A percentile compares a stretch with the other conserved stretches of the same genome.
These are phyloP conservation scores for Exophiala viscosa DNA, from an alignment of 2,329 filamentous ascomycete genomes.

Conservation along the genomic window DNA sequence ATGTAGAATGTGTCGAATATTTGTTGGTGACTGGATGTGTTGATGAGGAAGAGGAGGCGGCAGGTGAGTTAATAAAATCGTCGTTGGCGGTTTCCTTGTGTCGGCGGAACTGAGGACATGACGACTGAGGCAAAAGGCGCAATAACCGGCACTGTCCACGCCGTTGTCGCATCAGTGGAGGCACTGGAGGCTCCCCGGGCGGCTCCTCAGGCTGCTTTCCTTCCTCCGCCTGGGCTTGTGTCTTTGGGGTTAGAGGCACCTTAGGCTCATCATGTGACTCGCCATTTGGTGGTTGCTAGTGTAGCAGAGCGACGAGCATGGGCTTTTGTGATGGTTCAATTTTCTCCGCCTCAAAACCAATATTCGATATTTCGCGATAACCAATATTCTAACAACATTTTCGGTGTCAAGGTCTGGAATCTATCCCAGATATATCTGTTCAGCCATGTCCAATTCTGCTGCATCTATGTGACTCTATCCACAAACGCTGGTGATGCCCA, in stretches of 20 bases:
- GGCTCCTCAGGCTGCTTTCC: not conserved
- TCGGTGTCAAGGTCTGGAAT: too few species aligned
- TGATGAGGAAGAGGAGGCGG: conserved; percentile 7
- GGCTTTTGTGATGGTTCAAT: too few species aligned
- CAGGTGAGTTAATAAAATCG: not conserved
- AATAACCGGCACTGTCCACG: too few species aligned
- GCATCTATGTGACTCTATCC: not conserved
- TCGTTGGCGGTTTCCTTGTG: not conserved
- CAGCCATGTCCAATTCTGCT: not conserved
- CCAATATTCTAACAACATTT: too few species aligned
- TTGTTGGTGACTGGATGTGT: conserved; percentile 5
- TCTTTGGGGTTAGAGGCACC: not conserved
- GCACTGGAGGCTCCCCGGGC: not conserved
- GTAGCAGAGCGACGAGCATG: not conserved
- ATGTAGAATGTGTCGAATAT: conserved; percentile 1
- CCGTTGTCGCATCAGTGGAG: too few species aligned
- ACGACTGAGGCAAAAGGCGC: not conserved
- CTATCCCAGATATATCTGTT: not conserved
- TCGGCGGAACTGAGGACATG: not conserved
- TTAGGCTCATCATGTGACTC: not conserved
- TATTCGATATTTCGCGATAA: not conserved
- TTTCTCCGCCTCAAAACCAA: not conserved
- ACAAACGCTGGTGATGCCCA: not conserved
- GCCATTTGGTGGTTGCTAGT: not conserved
- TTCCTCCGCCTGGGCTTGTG: not conserved